Evolutionary conservation across 192 early-diverging fungal species (phyloP).

Genomic region (Podila minutissima): DNA sequence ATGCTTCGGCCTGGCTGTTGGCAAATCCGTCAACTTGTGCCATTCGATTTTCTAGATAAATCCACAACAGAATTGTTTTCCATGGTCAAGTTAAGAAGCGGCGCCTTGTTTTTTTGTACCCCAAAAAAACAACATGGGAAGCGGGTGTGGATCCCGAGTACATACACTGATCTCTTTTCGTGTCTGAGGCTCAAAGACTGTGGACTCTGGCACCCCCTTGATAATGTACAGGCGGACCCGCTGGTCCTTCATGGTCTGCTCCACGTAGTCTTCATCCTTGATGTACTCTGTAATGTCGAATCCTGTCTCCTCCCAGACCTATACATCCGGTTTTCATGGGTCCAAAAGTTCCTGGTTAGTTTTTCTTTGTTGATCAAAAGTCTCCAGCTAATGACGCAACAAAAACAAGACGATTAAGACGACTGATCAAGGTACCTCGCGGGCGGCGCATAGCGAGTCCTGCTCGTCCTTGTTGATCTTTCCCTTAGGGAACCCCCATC

Average conservation of each 20-base stretch:
- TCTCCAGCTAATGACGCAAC: too few relatives aligned
- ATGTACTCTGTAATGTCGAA: conserved; percentile 82
- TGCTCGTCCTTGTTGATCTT: conserved; percentile 99
- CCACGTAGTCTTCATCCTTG: conserved; percentile 82
- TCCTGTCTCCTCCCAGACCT: conserved; percentile 95
- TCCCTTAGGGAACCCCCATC: conserved; percentile 98
- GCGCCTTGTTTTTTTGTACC: too few relatives aligned
- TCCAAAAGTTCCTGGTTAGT: too few relatives aligned
- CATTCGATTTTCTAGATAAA: conserved; percentile 68
- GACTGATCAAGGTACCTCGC: conserved; percentile 71
- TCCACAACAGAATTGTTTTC: too few relatives aligned
- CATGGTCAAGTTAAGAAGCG: too few relatives aligned
- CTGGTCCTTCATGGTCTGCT: conserved; percentile 91
- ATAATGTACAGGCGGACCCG: conserved; percentile 92
- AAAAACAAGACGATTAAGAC: too few relatives aligned
- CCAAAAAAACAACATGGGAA: too few relatives aligned
- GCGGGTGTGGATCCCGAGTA: too few relatives aligned
- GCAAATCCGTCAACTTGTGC: conserved; percentile 73
- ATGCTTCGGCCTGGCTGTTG: conserved; percentile 57
- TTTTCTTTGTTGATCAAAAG: too few relatives aligned
- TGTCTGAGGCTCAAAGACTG: conserved; percentile 83
- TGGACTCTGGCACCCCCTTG: conserved; percentile 83
- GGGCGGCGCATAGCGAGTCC: conserved; percentile 87
- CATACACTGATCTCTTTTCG: conserved; percentile 95
- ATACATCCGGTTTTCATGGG: too few relatives aligned